Base-by-base conservation (phyloP, 768 basidiomycete genomes). In the Trametes maxima region DNA sequence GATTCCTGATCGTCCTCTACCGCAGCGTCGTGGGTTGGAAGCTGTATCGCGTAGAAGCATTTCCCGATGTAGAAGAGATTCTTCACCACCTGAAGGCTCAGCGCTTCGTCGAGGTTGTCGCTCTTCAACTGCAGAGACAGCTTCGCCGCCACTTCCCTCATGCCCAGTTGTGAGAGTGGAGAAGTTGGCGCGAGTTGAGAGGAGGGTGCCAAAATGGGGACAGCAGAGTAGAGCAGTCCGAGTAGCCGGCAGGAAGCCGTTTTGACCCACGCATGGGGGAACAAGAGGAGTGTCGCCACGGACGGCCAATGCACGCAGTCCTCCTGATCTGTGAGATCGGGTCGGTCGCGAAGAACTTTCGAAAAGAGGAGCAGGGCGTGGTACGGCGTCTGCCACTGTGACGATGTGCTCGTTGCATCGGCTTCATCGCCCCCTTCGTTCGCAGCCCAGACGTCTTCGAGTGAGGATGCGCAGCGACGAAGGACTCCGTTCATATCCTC, bases 261-360 rank as follows among this genome's bases (percentile, higher is more conserved):
- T 43, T 95, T 88, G 0, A 97, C 94, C 96, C 95, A 98, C 4
- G 92, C 85, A 72, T 99, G 97, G 5, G 95, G 95, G 76, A 89
- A 98, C 2, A 90, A 78, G 3, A 98, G 82, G 67, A 90, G 87
- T 0, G 77, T 67, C 22, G 84, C 77, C 43, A 97, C 79, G 1
- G 78, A 69, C 11, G 75, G 66, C 94, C 95, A 96, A 1, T 79
- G 71, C 0, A 92, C 76, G 57, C 73, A 77, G 43, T 78, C 79
- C 10, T 77, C 75, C 39, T 82, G 73, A 1, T 70, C 75, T 3
- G 78, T 76, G 45, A 79, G 68, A 51, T 81, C 78, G 4, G 89
- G 84, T 62, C 83, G 81, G 19, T 85, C 76, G 28, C 78, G 81
- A 36, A 90, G 72, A 36, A 86, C 70, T 70, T 93, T 95, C 52